These are phyloP conservation scores for Hepatocystis sp. DNA, from an alignment of 169 alveolate species.

Conservation along the genomic window DNA sequence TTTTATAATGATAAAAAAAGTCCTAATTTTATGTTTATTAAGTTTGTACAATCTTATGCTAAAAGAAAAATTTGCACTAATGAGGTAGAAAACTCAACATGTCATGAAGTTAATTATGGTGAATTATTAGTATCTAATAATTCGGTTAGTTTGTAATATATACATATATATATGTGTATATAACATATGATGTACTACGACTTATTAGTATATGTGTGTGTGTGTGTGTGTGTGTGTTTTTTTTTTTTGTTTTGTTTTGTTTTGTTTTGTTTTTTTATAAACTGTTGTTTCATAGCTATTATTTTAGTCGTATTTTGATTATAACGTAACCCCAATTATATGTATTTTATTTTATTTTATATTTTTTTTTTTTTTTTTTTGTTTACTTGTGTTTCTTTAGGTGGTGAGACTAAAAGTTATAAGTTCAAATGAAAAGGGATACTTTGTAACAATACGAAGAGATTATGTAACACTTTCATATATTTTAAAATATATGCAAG, in stretches of 20 bases:
- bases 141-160: constrained; percentile 29
- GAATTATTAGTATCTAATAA: constrained; percentile 64
- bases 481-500: constrained; percentile 51
- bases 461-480: constrained; percentile 57
- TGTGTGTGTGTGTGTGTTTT: background rate
- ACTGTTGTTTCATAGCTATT: too few species aligned
- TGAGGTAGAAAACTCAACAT: constrained; percentile 54
- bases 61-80: constrained; percentile 64
- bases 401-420: constrained; percentile 41
- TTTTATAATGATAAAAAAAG: background rate
- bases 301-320: too few species aligned
- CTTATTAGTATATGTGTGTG: background rate
- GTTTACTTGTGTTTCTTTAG: background rate
- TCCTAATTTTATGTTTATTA: constrained; percentile 16
- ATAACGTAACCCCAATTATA: too few species aligned
- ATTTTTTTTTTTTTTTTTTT: background rate
- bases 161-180: background rate
- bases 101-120: constrained; percentile 42
- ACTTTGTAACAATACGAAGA: constrained; percentile 67
- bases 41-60: constrained; percentile 39
- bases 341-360: too few species aligned
- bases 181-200: too few species aligned
- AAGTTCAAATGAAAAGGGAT: constrained; percentile 62
- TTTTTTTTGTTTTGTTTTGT: background rate
- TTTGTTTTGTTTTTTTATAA: background rate